Evolutionary conservation across 2,329 filamentous ascomycete genomes (phyloP).

Genomic region (Apiospora pterosperma): DNA sequence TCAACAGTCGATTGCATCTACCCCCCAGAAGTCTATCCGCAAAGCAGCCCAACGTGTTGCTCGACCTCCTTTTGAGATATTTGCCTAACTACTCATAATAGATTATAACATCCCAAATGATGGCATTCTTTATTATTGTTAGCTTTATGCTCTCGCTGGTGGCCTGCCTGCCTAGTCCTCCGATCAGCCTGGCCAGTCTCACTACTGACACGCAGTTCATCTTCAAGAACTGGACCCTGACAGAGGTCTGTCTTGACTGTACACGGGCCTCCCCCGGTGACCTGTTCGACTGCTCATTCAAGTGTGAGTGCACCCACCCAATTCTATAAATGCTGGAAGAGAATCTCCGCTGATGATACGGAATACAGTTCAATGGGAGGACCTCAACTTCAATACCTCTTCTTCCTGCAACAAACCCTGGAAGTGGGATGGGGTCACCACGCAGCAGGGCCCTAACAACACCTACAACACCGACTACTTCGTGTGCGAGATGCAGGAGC

Average conservation of each 20-base stretch:
- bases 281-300: constrained; percentile 6
- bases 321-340: background rate
- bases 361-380: constrained; percentile 7
- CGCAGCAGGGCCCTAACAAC: constrained; percentile 23
- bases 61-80: background rate
- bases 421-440: constrained; percentile 21
- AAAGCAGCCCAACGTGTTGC: background rate
- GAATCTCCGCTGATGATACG: background rate
- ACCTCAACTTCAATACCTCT: constrained; percentile 10
- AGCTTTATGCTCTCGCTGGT: constrained; percentile 6
- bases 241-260: constrained; percentile 5
- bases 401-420: constrained; percentile 15
- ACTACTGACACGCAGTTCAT: background rate
- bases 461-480: constrained; percentile 10
- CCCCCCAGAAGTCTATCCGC: background rate
- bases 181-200: background rate
- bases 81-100: background rate
- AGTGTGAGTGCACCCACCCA: constrained; percentile 2
- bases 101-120: background rate
- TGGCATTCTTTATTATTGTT: background rate
- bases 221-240: constrained; percentile 5
- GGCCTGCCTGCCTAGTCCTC: background rate
- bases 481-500: constrained; percentile 7
- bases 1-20: background rate
- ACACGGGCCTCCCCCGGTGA: background rate